Evolutionary conservation across 352 stramenopile genomes (phyloP).

Genomic region (Globisporangium middletonii): DNA sequence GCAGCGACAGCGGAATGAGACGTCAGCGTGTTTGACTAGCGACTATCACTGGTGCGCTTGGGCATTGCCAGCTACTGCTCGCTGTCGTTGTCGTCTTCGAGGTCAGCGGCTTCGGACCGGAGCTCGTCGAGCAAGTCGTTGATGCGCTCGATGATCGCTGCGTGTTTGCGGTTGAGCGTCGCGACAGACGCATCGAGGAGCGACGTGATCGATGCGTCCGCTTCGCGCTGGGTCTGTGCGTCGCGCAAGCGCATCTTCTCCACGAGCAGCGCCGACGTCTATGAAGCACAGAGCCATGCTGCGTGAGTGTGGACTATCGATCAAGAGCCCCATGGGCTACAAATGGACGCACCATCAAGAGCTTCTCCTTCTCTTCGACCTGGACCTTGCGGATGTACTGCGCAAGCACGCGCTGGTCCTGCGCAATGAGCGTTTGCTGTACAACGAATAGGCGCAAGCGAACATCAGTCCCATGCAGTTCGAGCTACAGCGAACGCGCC

Average conservation of each 20-base stretch:
- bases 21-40: too few species aligned
- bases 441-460: neutral
- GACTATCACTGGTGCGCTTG: neutral
- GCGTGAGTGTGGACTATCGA: neutral
- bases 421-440: slow-evolving; percentile 23
- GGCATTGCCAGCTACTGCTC: neutral
- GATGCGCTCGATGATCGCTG: slow-evolving; percentile 56
- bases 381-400: slow-evolving; percentile 70
- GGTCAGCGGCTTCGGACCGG: slow-evolving; percentile 43
- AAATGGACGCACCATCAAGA: slow-evolving; percentile 41
- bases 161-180: slow-evolving; percentile 50
- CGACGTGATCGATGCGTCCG: slow-evolving; percentile 34
- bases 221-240: slow-evolving; percentile 25
- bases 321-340: neutral
- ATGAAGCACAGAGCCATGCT: neutral
- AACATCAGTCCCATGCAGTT: neutral
- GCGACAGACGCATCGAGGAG: slow-evolving; percentile 63
- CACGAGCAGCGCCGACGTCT: slow-evolving; percentile 77
- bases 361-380: slow-evolving; percentile 75
- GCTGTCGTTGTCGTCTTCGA: slow-evolving; percentile 20
- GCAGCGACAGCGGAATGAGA: neutral
- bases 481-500: slow-evolving; percentile 1
- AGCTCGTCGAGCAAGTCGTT: slow-evolving; percentile 79
- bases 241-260: slow-evolving; percentile 72
- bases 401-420: slow-evolving; percentile 33